Percentiles rank a stretch among this genome's conserved stretches.
Evolutionary conservation across 192 early-diverging fungal genomes (phyloP).

Genomic region (Coemansia sp.): DNA sequence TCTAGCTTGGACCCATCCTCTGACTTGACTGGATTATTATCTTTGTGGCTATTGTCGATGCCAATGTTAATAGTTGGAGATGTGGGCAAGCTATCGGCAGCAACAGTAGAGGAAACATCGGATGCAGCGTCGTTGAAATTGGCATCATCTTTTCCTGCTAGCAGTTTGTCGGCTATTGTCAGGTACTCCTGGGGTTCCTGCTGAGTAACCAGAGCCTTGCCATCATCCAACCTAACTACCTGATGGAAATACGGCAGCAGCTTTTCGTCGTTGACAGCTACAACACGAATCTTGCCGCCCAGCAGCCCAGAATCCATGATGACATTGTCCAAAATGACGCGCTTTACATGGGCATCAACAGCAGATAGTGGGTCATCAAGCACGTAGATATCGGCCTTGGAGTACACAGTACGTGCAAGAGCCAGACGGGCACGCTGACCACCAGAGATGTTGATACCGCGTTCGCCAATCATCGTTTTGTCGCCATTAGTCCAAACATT

Average conservation of each 20-base stretch:
- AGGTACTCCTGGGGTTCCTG: slow-evolving; percentile 46
- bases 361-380: slow-evolving; percentile 74
- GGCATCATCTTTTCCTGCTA: background rate
- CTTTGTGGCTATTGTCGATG: background rate
- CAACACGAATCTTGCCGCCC: slow-evolving; percentile 50
- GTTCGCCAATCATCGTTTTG: slow-evolving; percentile 69
- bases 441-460: slow-evolving; percentile 71
- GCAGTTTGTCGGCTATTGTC: slow-evolving; percentile 13
- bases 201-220: slow-evolving; percentile 34
- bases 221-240: slow-evolving; percentile 15
- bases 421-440: slow-evolving; percentile 71
- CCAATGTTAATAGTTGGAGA: background rate
- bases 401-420: slow-evolving; percentile 67
- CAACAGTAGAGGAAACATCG: slow-evolving; percentile 8
- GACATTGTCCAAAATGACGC: slow-evolving; percentile 65
- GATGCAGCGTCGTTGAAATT: slow-evolving; percentile 1
- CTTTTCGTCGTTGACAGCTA: slow-evolving; percentile 36
- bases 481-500: slow-evolving; percentile 62
- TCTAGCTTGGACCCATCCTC: background rate
- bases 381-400: slow-evolving; percentile 64
- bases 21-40: slow-evolving; percentile 1
- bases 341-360: slow-evolving; percentile 64
- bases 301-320: slow-evolving; percentile 60
- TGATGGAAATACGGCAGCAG: slow-evolving; percentile 26
- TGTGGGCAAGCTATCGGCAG: slow-evolving; percentile 2